phyloP scores from a whole-genome alignment of 495 filamentous ascomycete genomes.

The Symbiotaphrina buchneri region DNA sequence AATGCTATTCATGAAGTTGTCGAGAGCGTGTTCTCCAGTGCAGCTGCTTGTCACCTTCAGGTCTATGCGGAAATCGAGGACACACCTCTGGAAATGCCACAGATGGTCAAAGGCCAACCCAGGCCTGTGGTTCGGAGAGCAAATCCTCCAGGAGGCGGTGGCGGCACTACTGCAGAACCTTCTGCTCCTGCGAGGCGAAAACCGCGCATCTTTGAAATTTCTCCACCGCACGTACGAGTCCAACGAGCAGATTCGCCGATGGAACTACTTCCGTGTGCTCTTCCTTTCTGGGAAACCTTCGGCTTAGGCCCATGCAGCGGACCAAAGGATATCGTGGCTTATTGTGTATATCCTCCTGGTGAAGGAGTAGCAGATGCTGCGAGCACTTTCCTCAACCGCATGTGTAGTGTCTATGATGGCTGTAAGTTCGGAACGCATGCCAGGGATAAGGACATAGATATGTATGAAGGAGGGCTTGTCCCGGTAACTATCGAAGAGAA shows the following conservation, averaged over 20 bases:
- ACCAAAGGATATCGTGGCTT: conserved; percentile 52
- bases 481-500: conserved; percentile 19
- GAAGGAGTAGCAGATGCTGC: conserved; percentile 34
- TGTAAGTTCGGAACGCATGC: conserved; percentile 55
- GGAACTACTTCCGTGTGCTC: conserved; percentile 55
- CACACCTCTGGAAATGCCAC: conserved; percentile 1
- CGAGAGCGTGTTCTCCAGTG: conserved; percentile 1
- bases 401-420: conserved; percentile 54
- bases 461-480: conserved; percentile 34
- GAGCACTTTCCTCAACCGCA: conserved; percentile 43
- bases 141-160: too few species aligned
- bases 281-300: conserved; percentile 81
- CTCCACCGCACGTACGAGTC: conserved; percentile 51
- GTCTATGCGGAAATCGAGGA: conserved; percentile 4
- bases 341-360: conserved; percentile 54
- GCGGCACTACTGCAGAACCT: too few species aligned
- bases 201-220: conserved; percentile 14
- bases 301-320: conserved; percentile 61
- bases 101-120: conserved; percentile 1
- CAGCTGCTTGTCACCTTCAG: conserved; percentile 2
- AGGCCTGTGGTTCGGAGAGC: too few species aligned
- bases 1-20: conserved; percentile 3
- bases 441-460: conserved; percentile 24
- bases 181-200: conserved; percentile 20
- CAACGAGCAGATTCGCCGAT: conserved; percentile 50